phyloP scores from a whole-genome alignment of 164 flowering plant species.

The Dillenia suffruticosa region DNA sequence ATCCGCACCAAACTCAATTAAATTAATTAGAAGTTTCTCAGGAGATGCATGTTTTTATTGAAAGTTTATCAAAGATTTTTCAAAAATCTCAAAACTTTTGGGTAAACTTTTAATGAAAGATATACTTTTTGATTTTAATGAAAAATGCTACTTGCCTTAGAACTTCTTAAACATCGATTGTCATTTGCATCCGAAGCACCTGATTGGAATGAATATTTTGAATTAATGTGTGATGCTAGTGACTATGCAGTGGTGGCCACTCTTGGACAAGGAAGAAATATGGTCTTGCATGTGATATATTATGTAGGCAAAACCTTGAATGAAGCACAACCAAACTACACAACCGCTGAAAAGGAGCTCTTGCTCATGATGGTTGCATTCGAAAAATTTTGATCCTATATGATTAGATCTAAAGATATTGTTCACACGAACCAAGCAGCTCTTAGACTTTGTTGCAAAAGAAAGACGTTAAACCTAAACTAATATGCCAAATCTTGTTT shows the following conservation, averaged over 20 bases:
- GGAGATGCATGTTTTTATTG: too few species aligned
- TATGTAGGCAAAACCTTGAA: constrained; percentile 7
- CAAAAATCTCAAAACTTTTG: too few species aligned
- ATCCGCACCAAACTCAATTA: too few species aligned
- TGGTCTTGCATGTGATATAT: not conserved
- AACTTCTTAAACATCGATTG: too few species aligned
- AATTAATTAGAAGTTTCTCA: too few species aligned
- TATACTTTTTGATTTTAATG: too few species aligned
- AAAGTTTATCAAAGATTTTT: too few species aligned
- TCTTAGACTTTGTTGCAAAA: not conserved
- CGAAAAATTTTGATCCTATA: constrained; percentile 11
- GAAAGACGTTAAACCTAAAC: constrained; percentile 7
- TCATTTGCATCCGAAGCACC: constrained; percentile 8
- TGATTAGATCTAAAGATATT: constrained; percentile 3
- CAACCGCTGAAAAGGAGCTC: constrained; percentile 10
- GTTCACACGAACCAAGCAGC: not conserved
- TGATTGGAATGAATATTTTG: constrained; percentile 4
- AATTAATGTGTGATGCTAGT: constrained; percentile 10
- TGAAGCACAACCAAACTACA: constrained; percentile 9
- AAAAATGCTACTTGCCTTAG: too few species aligned
- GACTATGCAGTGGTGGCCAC: constrained; percentile 1
- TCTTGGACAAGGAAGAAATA: not conserved
- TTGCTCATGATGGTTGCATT: constrained; percentile 5
- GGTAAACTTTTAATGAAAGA: too few species aligned
- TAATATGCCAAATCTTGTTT: constrained; percentile 6